Evolutionary conservation across 257 asterid species (phyloP).

Genomic region (Gentiana straminea): DNA sequence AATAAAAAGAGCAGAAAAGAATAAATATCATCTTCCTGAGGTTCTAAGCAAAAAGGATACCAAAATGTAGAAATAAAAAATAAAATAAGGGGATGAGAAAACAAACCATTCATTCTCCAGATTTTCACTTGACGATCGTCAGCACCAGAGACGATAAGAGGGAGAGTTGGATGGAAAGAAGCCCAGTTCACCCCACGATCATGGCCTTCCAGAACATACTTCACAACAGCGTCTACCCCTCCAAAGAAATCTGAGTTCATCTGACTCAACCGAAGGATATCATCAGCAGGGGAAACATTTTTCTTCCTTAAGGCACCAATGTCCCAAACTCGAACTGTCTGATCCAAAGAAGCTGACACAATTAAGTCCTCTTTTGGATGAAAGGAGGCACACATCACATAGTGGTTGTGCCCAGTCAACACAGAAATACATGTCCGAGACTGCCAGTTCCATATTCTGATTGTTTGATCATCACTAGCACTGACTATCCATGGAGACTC

Average conservation of each 20-base stretch:
- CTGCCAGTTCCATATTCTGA: conserved; percentile 89
- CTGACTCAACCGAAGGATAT: conserved; percentile 70
- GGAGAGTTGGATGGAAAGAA: conserved; percentile 78
- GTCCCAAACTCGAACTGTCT: conserved; percentile 89
- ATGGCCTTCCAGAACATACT: conserved; percentile 79
- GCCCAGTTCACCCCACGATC: conserved; percentile 93
- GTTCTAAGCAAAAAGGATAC: too few species aligned
- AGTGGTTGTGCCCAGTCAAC: conserved; percentile 62
- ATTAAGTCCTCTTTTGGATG: conserved; percentile 80
- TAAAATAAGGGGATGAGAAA: not conserved
- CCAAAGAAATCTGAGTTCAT: conserved; percentile 84
- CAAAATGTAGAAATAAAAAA: too few species aligned
- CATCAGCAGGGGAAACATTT: conserved; percentile 92
- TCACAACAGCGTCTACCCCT: conserved; percentile 82
- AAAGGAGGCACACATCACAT: conserved; percentile 76
- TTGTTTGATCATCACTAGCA: conserved; percentile 91
- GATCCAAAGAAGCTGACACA: conserved; percentile 85
- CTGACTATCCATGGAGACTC: conserved; percentile 83
- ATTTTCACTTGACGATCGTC: conserved; percentile 81
- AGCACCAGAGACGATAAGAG: conserved; percentile 76
- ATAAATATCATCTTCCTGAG: too few species aligned
- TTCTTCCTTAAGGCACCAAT: conserved; percentile 73
- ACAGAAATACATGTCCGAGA: conserved; percentile 77
- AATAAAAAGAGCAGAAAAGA: too few species aligned
- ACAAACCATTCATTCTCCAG: conserved; percentile 83